Conservation (phyloP, 345 rosid genomes). For the Eucalyptus sp. region DNA sequence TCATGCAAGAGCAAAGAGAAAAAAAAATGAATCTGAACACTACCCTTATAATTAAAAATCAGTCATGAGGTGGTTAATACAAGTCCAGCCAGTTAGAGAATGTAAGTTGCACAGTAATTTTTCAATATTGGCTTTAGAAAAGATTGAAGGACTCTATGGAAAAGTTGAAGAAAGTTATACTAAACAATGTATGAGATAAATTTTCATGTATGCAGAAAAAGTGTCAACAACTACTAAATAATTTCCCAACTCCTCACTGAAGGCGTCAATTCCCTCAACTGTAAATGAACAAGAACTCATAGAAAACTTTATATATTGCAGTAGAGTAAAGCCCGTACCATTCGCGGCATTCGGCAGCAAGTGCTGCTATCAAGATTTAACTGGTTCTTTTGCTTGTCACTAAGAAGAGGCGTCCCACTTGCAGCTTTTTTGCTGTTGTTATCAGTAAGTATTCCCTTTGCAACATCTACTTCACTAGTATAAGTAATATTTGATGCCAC, state of each 20-base stretch:
- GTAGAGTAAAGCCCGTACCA: not conserved
- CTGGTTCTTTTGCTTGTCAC: not conserved
- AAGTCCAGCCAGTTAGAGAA: not conserved
- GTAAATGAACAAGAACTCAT: not conserved
- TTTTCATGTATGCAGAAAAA: not conserved
- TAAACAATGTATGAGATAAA: not conserved
- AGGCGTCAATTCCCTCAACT: not conserved
- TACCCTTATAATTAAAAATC: not conserved
- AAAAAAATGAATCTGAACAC: not conserved
- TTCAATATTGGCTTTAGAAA: not conserved
- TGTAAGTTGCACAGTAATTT: not conserved
- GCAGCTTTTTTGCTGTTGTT: not conserved
- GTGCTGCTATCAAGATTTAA: not conserved
- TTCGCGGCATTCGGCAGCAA: not conserved
- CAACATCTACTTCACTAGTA: not conserved
- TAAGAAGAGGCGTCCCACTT: not conserved
- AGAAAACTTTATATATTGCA: not conserved
- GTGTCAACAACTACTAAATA: not conserved
- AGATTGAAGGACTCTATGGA: not conserved
- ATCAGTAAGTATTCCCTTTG: not conserved
- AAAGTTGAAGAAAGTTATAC: not conserved
- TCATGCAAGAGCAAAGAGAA: not conserved
- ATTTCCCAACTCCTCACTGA: not conserved
- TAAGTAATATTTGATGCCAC: not conserved
- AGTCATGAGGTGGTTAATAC: not conserved